A percentile compares a stretch with the other conserved stretches of the same genome.
Evolutionary conservation across 345 rosid genomes (phyloP).

Genomic region (Citrus sp.): DNA sequence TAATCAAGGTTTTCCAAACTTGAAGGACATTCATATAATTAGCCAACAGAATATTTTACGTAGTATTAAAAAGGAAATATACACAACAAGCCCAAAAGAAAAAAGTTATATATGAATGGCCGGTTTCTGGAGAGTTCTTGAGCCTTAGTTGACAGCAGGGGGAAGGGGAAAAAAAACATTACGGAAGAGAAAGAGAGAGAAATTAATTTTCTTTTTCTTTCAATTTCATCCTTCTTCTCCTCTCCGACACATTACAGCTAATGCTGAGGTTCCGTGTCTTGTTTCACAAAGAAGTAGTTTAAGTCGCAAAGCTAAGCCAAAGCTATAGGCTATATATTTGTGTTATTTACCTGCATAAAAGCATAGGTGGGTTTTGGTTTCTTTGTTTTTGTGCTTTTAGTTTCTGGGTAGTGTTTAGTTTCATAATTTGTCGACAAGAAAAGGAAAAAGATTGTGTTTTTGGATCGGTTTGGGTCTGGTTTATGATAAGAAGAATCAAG

Average conservation of each 20-base stretch:
- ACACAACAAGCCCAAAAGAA: background rate
- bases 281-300: background rate
- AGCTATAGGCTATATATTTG: background rate
- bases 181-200: background rate
- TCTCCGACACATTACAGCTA: background rate
- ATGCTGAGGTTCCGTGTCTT: conserved; percentile 19
- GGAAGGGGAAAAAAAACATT: background rate
- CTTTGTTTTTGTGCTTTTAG: background rate
- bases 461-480: background rate
- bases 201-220: background rate
- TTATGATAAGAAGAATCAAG: background rate
- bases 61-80: background rate
- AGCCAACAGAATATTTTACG: no score
- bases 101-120: conserved; percentile 2
- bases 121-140: conserved; percentile 37
- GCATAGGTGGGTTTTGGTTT: conserved; percentile 5
- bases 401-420: background rate
- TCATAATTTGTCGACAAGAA: conserved; percentile 31
- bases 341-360: background rate
- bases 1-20: no score
- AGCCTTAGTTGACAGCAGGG: background rate
- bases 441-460: background rate
- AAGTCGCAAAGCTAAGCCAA: background rate
- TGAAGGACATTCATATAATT: no score
- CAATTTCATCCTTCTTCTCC: conserved; percentile 7